phyloP scores from a whole-genome alignment of 257 asterid species.

The Nicotiana attenuata region DNA sequence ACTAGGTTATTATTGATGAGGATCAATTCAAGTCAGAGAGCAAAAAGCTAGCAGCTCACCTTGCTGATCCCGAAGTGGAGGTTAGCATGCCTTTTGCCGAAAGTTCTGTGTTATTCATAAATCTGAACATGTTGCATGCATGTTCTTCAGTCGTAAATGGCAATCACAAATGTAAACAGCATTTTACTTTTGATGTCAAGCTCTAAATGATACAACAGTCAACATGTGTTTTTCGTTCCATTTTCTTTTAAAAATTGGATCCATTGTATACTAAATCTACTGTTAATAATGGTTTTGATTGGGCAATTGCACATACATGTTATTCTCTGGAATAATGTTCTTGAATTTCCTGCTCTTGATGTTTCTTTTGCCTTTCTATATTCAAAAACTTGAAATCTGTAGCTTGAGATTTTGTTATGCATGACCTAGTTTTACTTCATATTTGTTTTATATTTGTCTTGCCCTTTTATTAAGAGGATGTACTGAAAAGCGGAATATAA shows the following conservation, averaged over 20 bases:
- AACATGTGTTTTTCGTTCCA: background rate
- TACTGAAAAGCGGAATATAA: background rate
- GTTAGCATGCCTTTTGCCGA: conserved; percentile 29
- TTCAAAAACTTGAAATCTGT: background rate
- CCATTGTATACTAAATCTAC: background rate
- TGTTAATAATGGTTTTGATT: background rate
- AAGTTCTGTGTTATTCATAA: conserved; percentile 1
- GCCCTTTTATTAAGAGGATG: background rate
- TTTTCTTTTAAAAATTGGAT: background rate
- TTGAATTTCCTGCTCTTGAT: background rate
- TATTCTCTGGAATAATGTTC: background rate
- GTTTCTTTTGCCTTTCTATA: background rate
- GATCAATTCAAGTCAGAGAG: conserved; percentile 82
- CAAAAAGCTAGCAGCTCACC: conserved; percentile 85
- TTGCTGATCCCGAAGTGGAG: conserved; percentile 99
- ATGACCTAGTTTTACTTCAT: background rate
- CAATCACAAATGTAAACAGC: background rate
- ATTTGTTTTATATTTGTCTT: background rate
- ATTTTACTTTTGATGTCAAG: background rate
- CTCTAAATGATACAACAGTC: background rate
- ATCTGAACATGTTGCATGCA: conserved; percentile 8
- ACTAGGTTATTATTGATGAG: conserved; percentile 80
- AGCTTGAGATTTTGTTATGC: background rate
- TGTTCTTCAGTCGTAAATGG: conserved; percentile 5
- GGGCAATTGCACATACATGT: background rate